Conservation (phyloP, 164 flowering plant species). For the Annona squamosa region DNA sequence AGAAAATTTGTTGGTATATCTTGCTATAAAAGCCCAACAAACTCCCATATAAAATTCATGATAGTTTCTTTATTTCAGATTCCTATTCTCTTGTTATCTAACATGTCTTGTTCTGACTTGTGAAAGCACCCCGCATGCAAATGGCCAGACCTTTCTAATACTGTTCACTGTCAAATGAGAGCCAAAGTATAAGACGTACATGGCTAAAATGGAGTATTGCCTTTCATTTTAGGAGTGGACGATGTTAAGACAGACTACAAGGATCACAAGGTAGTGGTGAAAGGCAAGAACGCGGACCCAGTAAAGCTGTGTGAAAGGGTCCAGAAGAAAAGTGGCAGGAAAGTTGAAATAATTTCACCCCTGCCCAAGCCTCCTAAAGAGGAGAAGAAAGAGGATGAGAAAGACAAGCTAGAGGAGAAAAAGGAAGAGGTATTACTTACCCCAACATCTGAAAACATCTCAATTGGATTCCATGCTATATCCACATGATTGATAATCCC, state of each 20-base stretch:
- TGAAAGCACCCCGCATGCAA: no score
- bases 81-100: no score
- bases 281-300: conserved; percentile 78
- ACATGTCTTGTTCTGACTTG: no score
- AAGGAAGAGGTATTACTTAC: conserved; percentile 43
- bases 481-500: no score
- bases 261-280: conserved; percentile 66
- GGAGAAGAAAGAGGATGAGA: conserved; percentile 26
- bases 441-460: not conserved
- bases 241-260: conserved; percentile 63
- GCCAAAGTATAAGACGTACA: not conserved
- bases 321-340: conserved; percentile 68
- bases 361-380: conserved; percentile 62
- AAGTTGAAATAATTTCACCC: conserved; percentile 74
- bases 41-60: not conserved
- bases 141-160: no score
- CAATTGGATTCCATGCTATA: not conserved
- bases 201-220: not conserved
- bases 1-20: not conserved
- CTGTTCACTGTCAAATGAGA: no score
- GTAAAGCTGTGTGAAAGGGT: conserved; percentile 64
- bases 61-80: no score
- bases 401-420: conserved; percentile 34
- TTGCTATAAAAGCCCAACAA: not conserved
- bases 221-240: conserved; percentile 56